These are phyloP conservation scores for Crotalaria pallida DNA, from an alignment of 306 rosid species.

Conservation along the genomic window DNA sequence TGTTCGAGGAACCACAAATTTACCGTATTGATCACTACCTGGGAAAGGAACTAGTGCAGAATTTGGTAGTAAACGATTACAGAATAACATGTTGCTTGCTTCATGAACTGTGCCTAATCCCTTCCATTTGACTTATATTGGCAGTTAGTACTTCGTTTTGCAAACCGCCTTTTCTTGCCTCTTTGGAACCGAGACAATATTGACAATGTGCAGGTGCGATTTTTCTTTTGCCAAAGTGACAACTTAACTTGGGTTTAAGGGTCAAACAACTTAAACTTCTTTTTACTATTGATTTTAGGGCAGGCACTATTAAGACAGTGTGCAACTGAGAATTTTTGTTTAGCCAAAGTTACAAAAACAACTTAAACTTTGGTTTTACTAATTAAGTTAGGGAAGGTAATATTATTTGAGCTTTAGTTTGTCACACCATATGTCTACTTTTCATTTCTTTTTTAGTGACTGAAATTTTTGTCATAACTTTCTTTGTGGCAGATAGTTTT, in stretches of 20 bases:
- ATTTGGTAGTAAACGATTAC: slow-evolving; percentile 48
- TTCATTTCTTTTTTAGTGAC: neutral
- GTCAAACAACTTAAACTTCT: slow-evolving; percentile 1
- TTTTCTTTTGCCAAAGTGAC: slow-evolving; percentile 9
- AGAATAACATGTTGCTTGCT: slow-evolving; percentile 12
- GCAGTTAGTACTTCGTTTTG: slow-evolving; percentile 89
- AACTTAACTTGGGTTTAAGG: slow-evolving; percentile 1
- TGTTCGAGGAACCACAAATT: slow-evolving; percentile 74
- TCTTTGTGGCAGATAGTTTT: slow-evolving; percentile 62
- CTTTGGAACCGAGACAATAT: slow-evolving; percentile 94
- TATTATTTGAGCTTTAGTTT: neutral
- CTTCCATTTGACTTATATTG: slow-evolving; percentile 19
- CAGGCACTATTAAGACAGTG: slow-evolving; percentile 32
- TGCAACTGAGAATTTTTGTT: slow-evolving; percentile 52
- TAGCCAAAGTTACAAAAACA: neutral
- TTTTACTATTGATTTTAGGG: neutral
- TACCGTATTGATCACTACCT: slow-evolving; percentile 87
- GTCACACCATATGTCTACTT: neutral
- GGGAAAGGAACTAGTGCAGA: slow-evolving; percentile 90
- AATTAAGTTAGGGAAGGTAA: neutral
- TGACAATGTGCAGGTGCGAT: slow-evolving; percentile 70
- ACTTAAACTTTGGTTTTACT: neutral
- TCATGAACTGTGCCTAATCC: slow-evolving; percentile 20
- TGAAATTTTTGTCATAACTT: neutral
- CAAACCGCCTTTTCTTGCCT: slow-evolving; percentile 77